Evolutionary conservation across 2,329 filamentous ascomycete species (phyloP), one percentile per base, ranked within the genome.

Genomic region (Alternaria sp.): DNA sequence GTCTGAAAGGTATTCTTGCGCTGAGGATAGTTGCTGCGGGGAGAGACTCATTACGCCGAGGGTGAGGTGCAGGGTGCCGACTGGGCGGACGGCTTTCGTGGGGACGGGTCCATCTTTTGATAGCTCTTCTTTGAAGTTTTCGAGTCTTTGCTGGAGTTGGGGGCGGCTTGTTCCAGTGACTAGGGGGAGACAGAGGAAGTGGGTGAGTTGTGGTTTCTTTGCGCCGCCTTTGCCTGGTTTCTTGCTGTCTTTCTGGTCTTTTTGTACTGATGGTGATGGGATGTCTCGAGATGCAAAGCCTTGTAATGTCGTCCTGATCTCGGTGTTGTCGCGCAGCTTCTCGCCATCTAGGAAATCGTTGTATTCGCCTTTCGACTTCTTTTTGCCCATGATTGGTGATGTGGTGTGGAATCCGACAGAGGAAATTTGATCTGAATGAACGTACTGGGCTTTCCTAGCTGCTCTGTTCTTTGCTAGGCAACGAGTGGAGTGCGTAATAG

Each of bases 51-150:
- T 94, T 2, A 96, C 92, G 0, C 94, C 94, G 0, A 97, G 84
- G 0, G 94, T 97, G 3, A 97, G 83, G 79, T 98, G 95, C 51
- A 97, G 80, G 1, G 93, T 94, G 0, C 92, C 92, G 0, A 92
- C 80, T 0, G 93, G 93, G 26, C 94, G 85, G 55, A 97, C 82
- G 2, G 93, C 93, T 58, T 86, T 86, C 30, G 83, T 77, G 0
- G 92, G 91, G 10, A 95, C 81, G 6, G 83, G 15, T 3, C 61
- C 55, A 10, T 65, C 61, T 11, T 51, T 64, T 21, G 59, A 61
- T 21, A 90, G 87, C 26, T 86, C 80, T 44, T 65, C n/a, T 61
- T 82, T 84, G 76, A 96, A 94, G 7, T 83, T 74, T 6, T 84
- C 80, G 5, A 96, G 79, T 20, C 86, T 89, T 3, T 80, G 78